Evolutionary conservation across 495 filamentous ascomycete species (phyloP), one percentile per base, ranked within the genome.

Genomic region (Aspergillus homomorphus): DNA sequence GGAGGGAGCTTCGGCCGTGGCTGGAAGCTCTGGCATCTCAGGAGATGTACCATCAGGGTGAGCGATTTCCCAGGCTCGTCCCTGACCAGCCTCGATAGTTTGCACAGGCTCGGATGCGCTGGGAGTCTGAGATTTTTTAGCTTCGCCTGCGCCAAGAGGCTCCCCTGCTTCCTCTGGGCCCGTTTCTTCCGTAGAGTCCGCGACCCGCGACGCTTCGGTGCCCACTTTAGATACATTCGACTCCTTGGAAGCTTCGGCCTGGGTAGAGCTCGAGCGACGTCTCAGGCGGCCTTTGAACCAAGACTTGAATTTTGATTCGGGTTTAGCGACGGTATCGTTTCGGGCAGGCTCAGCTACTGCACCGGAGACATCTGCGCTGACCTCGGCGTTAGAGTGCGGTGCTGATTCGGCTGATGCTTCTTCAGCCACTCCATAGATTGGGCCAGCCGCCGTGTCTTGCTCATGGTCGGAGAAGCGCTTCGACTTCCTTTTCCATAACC

Each of bases 251-350:
- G 22, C 22, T 21, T 56, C 62, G 26, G 54, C 48, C 51, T 60
- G 57, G 6, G 54, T 45, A 20, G 64, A 67, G 67, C 76, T 69
- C 57, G 70, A 48, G 19, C 71, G 69, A 54, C 80, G 76, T 0
- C 76, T 72, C 43, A 87, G 74, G 51, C 77, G 80, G 8, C 69
- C 78, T 62, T 82, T 84, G 45, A 89, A 69, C 85, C 85, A 89
- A 45, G 76, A 75, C 54, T 80, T 87, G 41, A 88, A 73, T 57
- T 80, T 80, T 44, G 73, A 76, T 16, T 72, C 66, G 10, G 21
- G 69, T 57, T 28, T 60, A 51, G 56, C 45, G 46, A 68, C 62
- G 15, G 73, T 62, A 48, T 70, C 69, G 26, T 63, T 72, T 7
- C 62, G 61, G 60, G 26, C 45, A 10, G 56, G 41, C 24, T 66